Percentiles rank a stretch among this genome's conserved stretches.
Evolutionary conservation across 768 basidiomycete species (phyloP).

Genomic region (Candolleomyces aberdarensis): DNA sequence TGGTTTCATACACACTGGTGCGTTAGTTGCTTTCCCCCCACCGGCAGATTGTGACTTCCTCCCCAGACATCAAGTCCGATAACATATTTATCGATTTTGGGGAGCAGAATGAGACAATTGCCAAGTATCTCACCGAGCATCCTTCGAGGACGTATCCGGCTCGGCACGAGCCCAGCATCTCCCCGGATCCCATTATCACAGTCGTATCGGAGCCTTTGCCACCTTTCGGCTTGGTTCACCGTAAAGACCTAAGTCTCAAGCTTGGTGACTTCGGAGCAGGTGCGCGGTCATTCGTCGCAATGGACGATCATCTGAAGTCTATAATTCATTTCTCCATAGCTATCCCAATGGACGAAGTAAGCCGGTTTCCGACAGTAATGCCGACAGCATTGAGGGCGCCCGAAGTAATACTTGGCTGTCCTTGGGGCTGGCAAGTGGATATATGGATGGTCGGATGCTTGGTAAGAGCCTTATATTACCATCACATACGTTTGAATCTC

Average conservation of each 20-base stretch:
- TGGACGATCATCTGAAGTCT: not conserved
- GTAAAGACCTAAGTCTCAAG: slow-evolving; percentile 14
- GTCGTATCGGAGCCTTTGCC: slow-evolving; percentile 24
- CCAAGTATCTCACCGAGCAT: slow-evolving; percentile 4
- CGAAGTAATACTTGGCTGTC: slow-evolving; percentile 21
- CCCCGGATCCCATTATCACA: slow-evolving; percentile 20
- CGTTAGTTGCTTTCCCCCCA: not conserved
- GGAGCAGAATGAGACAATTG: slow-evolving; percentile 1
- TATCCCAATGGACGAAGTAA: not conserved
- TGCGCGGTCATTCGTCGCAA: not conserved
- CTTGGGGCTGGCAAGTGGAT: slow-evolving; percentile 19
- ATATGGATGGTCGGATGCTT: slow-evolving; percentile 26
- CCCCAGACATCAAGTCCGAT: slow-evolving; percentile 20
- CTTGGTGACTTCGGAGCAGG: slow-evolving; percentile 20
- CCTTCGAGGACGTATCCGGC: slow-evolving; percentile 13
- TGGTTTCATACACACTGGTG: slow-evolving; percentile 19
- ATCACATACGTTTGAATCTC: not conserved
- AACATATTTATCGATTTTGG: slow-evolving; percentile 14
- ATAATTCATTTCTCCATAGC: not conserved
- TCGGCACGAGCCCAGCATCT: slow-evolving; percentile 12
- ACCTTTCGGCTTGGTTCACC: slow-evolving; percentile 7
- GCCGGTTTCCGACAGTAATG: not conserved
- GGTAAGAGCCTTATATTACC: slow-evolving; percentile 10
- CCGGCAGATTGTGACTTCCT: not conserved
- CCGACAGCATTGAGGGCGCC: slow-evolving; percentile 16